A percentile compares a stretch with the other conserved stretches of the same genome.
These are phyloP conservation scores for Zymoseptoria passerinii DNA, from an alignment of 2,329 filamentous ascomycete genomes.

Conservation along the genomic window DNA sequence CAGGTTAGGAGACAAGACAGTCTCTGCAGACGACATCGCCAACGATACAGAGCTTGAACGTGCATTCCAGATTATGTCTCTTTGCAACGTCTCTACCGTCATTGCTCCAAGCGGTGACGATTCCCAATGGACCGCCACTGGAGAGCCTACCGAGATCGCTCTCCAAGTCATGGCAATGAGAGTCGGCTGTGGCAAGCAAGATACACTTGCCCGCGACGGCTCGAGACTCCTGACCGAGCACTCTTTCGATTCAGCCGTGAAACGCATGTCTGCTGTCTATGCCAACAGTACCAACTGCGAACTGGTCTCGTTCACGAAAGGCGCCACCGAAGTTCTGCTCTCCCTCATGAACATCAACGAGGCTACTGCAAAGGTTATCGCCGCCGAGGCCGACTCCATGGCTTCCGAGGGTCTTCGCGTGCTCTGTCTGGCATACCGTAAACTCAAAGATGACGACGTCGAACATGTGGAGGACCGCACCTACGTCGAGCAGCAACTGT, in stretches of 20 bases:
- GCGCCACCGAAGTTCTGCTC: conserved; percentile 28
- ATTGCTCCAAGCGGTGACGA: conserved; percentile 39
- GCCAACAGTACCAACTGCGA: conserved; percentile 7
- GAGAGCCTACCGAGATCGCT: conserved; percentile 63
- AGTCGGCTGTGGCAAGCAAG: conserved; percentile 36
- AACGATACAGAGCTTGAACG: conserved; percentile 39
- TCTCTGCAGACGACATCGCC: conserved; percentile 32
- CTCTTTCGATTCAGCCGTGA: conserved; percentile 29
- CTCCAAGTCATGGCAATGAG: conserved; percentile 64
- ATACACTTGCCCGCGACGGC: conserved; percentile 14
- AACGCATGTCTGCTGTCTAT: conserved; percentile 29
- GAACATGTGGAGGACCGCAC: conserved; percentile 11
- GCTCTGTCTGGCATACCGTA: conserved; percentile 24
- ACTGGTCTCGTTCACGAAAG: conserved; percentile 26
- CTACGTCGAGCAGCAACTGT: conserved; percentile 21
- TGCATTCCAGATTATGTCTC: conserved; percentile 52
- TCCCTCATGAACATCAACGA: conserved; percentile 20
- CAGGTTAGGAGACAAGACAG: conserved; percentile 6
- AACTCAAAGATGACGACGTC: conserved; percentile 5
- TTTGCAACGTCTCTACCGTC: conserved; percentile 56
- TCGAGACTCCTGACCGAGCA: conserved; percentile 22
- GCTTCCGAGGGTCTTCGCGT: conserved; percentile 28
- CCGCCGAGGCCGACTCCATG: conserved; percentile 24
- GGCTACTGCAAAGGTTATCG: conserved; percentile 15
- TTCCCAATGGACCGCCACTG: conserved; percentile 52